Conservation (phyloP, 2,329 filamentous ascomycete genomes). For the Pseudogymnoascus sp. region DNA sequence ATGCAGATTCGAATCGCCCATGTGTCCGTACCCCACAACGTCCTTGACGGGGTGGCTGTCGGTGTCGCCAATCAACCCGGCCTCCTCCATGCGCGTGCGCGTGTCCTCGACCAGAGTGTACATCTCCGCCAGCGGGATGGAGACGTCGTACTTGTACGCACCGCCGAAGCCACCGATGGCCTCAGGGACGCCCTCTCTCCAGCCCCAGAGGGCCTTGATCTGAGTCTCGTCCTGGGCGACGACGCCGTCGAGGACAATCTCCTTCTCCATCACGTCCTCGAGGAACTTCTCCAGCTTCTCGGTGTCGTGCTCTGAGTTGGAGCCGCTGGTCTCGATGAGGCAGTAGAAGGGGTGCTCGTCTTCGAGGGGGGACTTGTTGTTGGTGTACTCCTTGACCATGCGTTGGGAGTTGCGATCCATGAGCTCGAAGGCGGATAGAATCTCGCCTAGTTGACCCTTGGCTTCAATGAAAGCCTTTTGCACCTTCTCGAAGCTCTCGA, state of each 20-base stretch:
- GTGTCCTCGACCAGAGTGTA: conserved; percentile 87
- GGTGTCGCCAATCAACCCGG: conserved; percentile 69
- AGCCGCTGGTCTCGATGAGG: conserved; percentile 90
- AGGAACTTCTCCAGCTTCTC: conserved; percentile 87
- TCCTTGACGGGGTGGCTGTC: conserved; percentile 72
- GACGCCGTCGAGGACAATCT: conserved; percentile 81
- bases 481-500: conserved; percentile 84
- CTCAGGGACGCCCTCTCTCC: conserved; percentile 90
- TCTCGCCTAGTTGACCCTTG: conserved; percentile 84
- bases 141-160: conserved; percentile 97
- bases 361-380: conserved; percentile 73
- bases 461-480: conserved; percentile 81
- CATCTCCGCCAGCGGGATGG: conserved; percentile 79
- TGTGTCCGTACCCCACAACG: conserved; percentile 95
- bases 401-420: conserved; percentile 85
- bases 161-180: conserved; percentile 82
- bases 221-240: conserved; percentile 92
- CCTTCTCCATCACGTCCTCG: conserved; percentile 82
- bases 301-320: conserved; percentile 85
- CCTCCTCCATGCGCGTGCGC: conserved; percentile 59
- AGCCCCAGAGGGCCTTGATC: conserved; percentile 74
- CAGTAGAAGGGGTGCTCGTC: conserved; percentile 89
- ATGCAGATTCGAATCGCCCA: conserved; percentile 95
- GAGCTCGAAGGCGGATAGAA: conserved; percentile 92
- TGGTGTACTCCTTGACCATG: conserved; percentile 65